phyloP scores from a whole-genome alignment of 2,329 filamentous ascomycete species.

The Calonectria naviculata region DNA sequence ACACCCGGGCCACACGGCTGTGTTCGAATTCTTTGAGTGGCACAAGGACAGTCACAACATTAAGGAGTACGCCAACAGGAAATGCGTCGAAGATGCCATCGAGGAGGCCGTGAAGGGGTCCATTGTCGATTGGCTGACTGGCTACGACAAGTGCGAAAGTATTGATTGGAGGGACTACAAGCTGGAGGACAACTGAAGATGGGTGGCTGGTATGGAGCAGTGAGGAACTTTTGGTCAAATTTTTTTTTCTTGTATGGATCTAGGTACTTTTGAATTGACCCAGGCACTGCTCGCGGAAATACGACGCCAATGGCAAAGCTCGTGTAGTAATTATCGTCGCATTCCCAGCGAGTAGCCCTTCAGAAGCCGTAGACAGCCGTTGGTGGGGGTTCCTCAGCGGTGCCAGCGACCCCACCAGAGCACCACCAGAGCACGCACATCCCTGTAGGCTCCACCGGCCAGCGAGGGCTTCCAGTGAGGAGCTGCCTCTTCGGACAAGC shows the following conservation, averaged over 20 bases:
- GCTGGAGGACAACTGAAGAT: background rate
- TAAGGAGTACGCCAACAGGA: background rate
- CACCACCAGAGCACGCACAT: background rate
- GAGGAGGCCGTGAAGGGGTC: background rate
- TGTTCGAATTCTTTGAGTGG: background rate
- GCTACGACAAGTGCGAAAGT: background rate
- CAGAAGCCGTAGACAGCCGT: slow-evolving; percentile 38
- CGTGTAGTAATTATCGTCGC: background rate
- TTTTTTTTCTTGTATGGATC: background rate
- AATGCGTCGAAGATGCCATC: slow-evolving; percentile 1
- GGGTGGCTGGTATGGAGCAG: background rate
- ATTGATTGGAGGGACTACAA: background rate
- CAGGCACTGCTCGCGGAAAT: background rate
- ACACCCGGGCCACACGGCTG: background rate
- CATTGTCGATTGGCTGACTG: background rate
- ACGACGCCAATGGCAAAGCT: background rate
- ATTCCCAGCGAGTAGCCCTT: slow-evolving; percentile 13
- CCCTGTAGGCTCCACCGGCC: slow-evolving; percentile 19
- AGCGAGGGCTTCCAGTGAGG: slow-evolving; percentile 15
- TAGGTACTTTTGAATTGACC: background rate
- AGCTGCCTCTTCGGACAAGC: slow-evolving; percentile 33
- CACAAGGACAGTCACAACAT: background rate
- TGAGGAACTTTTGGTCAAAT: background rate
- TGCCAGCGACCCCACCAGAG: background rate
- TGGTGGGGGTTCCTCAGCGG: slow-evolving; percentile 15